Percentiles rank a stretch among this genome's conserved stretches.
phyloP scores from a whole-genome alignment of 345 rosid genomes.

The Turritis glabra region DNA sequence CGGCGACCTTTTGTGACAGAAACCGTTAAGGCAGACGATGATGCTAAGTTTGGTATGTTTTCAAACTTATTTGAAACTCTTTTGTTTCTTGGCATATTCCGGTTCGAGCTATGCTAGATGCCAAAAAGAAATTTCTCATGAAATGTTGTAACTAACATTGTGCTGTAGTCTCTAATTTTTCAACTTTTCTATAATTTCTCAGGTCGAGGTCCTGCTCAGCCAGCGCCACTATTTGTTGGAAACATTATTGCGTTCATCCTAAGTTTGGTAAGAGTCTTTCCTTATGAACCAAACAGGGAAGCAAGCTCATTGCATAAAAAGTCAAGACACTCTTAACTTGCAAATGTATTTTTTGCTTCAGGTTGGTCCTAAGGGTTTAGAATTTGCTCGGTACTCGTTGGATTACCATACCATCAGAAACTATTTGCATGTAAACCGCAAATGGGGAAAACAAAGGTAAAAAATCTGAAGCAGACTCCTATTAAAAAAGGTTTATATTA shows the following conservation, averaged over 20 bases:
- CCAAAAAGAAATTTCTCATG: neutral
- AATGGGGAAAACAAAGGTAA: conserved; percentile 90
- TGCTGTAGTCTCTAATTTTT: conserved; percentile 7
- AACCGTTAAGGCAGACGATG: conserved; percentile 94
- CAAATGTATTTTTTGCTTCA: conserved; percentile 36
- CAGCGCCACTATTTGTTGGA: conserved; percentile 81
- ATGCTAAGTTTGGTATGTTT: conserved; percentile 76
- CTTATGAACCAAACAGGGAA: neutral
- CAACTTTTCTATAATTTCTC: conserved; percentile 21
- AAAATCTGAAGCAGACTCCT: conserved; percentile 6
- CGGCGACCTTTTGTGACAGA: conserved; percentile 87
- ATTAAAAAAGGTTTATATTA: neutral
- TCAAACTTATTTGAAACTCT: conserved; percentile 6
- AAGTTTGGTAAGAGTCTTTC: conserved; percentile 61
- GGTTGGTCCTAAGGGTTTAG: conserved; percentile 96
- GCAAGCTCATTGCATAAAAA: conserved; percentile 11
- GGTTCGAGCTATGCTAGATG: neutral
- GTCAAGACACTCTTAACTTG: neutral
- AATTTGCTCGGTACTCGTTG: conserved; percentile 92
- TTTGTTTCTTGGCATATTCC: neutral
- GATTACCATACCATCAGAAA: conserved; percentile 98
- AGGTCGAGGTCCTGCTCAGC: conserved; percentile 93
- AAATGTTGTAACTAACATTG: conserved; percentile 10
- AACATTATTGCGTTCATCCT: conserved; percentile 74
- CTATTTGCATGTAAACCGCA: conserved; percentile 69